A percentile compares a stretch with the other conserved stretches of the same genome.
These are phyloP conservation scores for Calonectria multiphialidica DNA, from an alignment of 2,329 filamentous ascomycete species.

Conservation along the genomic window DNA sequence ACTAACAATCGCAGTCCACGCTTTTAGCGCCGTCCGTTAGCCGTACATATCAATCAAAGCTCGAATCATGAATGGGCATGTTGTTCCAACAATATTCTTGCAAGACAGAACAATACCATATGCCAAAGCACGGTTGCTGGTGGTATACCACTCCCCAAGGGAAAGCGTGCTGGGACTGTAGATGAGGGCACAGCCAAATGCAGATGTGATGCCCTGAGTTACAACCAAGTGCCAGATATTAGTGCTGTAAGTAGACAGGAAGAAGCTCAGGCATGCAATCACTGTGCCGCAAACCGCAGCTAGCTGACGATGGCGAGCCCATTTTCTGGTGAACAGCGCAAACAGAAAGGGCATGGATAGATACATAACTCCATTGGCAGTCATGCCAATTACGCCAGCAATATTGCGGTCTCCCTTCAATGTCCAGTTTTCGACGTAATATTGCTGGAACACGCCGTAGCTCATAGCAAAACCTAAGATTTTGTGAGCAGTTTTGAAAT, in stretches of 20 bases:
- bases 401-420: slow-evolving; percentile 17
- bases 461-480: slow-evolving; percentile 30
- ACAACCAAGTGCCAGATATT: slow-evolving; percentile 29
- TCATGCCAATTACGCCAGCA: slow-evolving; percentile 33
- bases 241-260: slow-evolving; percentile 26
- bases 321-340: slow-evolving; percentile 27
- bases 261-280: slow-evolving; percentile 25
- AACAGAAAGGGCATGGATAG: slow-evolving; percentile 34
- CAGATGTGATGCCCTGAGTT: slow-evolving; percentile 27
- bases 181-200: slow-evolving; percentile 28
- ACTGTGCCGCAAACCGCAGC: slow-evolving; percentile 23
- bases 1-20: slow-evolving; percentile 27
- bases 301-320: slow-evolving; percentile 23
- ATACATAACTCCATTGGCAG: slow-evolving; percentile 32
- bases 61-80: slow-evolving; percentile 29
- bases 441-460: slow-evolving; percentile 36
- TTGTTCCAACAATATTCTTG: slow-evolving; percentile 29
- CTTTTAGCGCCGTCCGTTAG: slow-evolving; percentile 14
- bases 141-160: slow-evolving; percentile 32
- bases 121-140: slow-evolving; percentile 29
- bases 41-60: slow-evolving; percentile 26
- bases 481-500: background rate
- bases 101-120: slow-evolving; percentile 30
- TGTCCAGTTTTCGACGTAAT: slow-evolving; percentile 24
- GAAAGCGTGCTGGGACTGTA: slow-evolving; percentile 31